A percentile compares a stretch with the other conserved stretches of the same genome.
Evolutionary conservation across 176 grass and related monocot genomes (phyloP).

Genomic region (Bothriochloa decipiens): DNA sequence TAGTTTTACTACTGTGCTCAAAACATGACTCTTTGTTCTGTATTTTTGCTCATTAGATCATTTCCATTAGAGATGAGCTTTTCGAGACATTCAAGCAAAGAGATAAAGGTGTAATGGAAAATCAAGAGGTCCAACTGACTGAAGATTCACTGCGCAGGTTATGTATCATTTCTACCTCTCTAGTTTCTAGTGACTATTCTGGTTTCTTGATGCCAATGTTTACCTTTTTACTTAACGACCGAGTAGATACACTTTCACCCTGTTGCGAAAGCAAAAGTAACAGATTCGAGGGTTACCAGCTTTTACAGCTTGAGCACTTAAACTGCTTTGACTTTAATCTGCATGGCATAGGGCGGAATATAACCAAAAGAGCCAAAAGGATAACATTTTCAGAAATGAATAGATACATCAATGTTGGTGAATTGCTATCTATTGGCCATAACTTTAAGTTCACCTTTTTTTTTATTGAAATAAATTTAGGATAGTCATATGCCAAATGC

Average conservation of each 20-base stretch:
- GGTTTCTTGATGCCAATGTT: constrained; percentile 18
- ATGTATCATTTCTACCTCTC: constrained; percentile 1
- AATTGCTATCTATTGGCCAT: constrained; percentile 15
- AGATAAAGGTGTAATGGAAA: constrained; percentile 87
- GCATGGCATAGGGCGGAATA: not conserved
- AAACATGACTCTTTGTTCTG: constrained; percentile 30
- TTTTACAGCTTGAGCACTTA: not conserved
- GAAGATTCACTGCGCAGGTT: constrained; percentile 88
- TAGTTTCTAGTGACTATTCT: not conserved
- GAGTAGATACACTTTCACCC: constrained; percentile 3
- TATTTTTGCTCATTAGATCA: constrained; percentile 61
- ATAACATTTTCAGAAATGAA: constrained; percentile 4
- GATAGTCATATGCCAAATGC: not conserved
- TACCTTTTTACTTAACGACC: not conserved
- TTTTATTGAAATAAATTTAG: constrained; percentile 29
- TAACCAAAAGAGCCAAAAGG: not conserved
- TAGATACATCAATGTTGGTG: not conserved
- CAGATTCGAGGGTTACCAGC: not conserved
- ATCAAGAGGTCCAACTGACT: constrained; percentile 81
- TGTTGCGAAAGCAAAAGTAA: not conserved
- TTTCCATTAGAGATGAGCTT: constrained; percentile 93
- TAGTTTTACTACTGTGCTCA: constrained; percentile 19
- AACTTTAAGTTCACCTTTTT: constrained; percentile 19
- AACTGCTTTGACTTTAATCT: not conserved
- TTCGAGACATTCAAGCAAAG: constrained; percentile 94